Evolutionary conservation across 176 grass and related monocot genomes (phyloP).

Genomic region (Themeda triandra): DNA sequence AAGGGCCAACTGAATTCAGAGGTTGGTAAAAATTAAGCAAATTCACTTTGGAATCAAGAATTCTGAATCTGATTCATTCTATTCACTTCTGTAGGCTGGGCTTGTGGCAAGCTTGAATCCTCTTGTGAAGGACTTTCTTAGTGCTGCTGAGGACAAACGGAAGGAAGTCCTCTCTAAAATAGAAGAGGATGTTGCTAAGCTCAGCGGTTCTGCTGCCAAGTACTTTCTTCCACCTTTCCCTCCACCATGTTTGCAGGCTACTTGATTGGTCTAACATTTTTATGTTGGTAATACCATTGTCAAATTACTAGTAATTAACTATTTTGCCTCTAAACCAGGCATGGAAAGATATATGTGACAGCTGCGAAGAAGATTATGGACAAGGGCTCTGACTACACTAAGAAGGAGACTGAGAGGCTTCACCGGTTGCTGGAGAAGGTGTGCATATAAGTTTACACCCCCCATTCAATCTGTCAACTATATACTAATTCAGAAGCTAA

Average conservation of each 20-base stretch:
- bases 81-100: slow-evolving; percentile 65
- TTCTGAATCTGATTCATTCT: neutral
- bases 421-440: slow-evolving; percentile 90
- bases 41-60: neutral
- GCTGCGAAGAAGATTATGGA: slow-evolving; percentile 67
- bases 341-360: slow-evolving; percentile 82
- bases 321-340: slow-evolving; percentile 40
- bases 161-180: slow-evolving; percentile 76
- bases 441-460: neutral
- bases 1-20: slow-evolving; percentile 85
- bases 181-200: slow-evolving; percentile 86
- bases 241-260: neutral
- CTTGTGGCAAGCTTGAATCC: slow-evolving; percentile 58
- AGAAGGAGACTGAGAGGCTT: slow-evolving; percentile 87
- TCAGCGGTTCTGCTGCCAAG: slow-evolving; percentile 83
- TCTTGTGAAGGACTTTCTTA: slow-evolving; percentile 82
- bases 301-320: neutral
- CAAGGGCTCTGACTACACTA: slow-evolving; percentile 73
- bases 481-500: slow-evolving; percentile 22
- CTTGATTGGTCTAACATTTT: neutral
- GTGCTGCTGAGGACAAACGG: slow-evolving; percentile 49
- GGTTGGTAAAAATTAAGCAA: slow-evolving; percentile 41
- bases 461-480: neutral
- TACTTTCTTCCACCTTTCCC: slow-evolving; percentile 25
- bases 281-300: neutral